These are phyloP conservation scores for Penicillium glabrum DNA, from an alignment of 2,329 filamentous ascomycete species.

Conservation along the genomic window DNA sequence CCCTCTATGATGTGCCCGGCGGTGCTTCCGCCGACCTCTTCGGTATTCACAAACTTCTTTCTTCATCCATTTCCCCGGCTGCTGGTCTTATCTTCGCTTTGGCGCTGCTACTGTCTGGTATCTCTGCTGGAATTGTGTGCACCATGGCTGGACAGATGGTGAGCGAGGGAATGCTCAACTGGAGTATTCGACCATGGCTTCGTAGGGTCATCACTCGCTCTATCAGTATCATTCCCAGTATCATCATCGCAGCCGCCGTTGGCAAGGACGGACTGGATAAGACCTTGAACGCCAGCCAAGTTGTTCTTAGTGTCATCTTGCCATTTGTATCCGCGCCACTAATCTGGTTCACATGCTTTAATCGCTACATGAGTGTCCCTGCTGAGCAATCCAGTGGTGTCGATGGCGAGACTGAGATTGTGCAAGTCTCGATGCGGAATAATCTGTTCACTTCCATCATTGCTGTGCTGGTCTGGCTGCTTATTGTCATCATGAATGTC, in stretches of 20 bases:
- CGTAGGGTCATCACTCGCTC: constrained; percentile 73
- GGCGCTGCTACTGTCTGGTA: constrained; percentile 74
- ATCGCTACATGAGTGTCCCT: constrained; percentile 74
- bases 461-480: constrained; percentile 65
- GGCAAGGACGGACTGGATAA: constrained; percentile 68
- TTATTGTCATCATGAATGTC: constrained; percentile 78
- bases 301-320: constrained; percentile 73
- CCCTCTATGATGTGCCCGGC: constrained; percentile 63
- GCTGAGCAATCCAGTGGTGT: constrained; percentile 41
- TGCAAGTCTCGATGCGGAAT: constrained; percentile 66
- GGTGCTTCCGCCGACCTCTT: constrained; percentile 76
- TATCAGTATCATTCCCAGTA: constrained; percentile 78
- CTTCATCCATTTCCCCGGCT: constrained; percentile 65
- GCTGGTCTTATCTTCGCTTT: constrained; percentile 84
- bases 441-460: constrained; percentile 63
- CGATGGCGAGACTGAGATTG: constrained; percentile 27
- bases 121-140: constrained; percentile 81
- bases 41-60: constrained; percentile 73
- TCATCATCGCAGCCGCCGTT: constrained; percentile 79
- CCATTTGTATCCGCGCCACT: constrained; percentile 81
- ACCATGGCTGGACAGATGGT: constrained; percentile 91
- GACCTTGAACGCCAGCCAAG: constrained; percentile 74
- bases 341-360: constrained; percentile 79
- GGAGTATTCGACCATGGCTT: constrained; percentile 74
- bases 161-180: constrained; percentile 75